phyloP scores from a whole-genome alignment of 108 stramenopile genomes.

The Nitzschia palea region DNA sequence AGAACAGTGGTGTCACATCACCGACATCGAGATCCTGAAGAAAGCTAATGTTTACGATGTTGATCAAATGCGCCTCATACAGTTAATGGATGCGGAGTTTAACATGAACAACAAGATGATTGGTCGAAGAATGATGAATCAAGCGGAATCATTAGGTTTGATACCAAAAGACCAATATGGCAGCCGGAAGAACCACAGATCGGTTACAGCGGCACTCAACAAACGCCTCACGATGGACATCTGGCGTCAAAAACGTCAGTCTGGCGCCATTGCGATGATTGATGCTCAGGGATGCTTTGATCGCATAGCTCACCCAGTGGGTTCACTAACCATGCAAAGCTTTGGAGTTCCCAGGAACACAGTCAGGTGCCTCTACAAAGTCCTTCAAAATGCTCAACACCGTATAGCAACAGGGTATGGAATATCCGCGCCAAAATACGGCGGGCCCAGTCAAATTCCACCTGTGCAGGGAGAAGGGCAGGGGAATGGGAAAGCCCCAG shows the following conservation, averaged over 20 bases:
- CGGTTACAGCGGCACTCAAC: neutral
- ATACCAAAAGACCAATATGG: neutral
- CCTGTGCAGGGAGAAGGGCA: slow-evolving; percentile 8
- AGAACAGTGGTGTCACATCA: slow-evolving; percentile 1
- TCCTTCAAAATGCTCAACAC: slow-evolving; percentile 1
- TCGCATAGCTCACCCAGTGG: neutral
- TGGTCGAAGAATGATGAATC: neutral
- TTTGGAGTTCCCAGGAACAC: neutral
- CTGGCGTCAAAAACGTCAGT: neutral
- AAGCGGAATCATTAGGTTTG: neutral
- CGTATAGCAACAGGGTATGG: neutral
- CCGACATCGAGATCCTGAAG: slow-evolving; percentile 15
- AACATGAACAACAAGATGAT: slow-evolving; percentile 16
- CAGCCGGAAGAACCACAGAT: neutral
- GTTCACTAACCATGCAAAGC: neutral
- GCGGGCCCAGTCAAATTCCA: neutral
- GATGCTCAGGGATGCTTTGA: slow-evolving; percentile 12
- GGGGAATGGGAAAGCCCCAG: slow-evolving; percentile 1
- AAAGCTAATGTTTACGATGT: neutral
- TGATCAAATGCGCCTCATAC: slow-evolving; percentile 3
- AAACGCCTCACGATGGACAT: slow-evolving; percentile 5
- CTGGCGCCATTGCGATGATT: neutral
- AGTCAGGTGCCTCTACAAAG: neutral
- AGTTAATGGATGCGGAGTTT: slow-evolving; percentile 5
- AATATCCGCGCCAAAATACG: neutral